These are phyloP conservation scores for Hypocrella siamensis DNA, from an alignment of 2,329 filamentous ascomycete genomes.

Conservation along the genomic window DNA sequence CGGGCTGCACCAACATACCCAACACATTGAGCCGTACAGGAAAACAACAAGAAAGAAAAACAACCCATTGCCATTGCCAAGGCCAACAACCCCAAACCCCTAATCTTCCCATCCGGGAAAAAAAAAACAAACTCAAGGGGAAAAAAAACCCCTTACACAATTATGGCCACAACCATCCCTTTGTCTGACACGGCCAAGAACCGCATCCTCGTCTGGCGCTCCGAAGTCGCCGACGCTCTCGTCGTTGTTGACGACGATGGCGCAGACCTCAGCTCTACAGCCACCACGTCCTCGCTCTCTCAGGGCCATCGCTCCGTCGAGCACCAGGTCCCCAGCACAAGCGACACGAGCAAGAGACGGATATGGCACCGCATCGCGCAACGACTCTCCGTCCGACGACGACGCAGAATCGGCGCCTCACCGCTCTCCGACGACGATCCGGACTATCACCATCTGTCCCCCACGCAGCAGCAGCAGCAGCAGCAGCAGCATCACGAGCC, in stretches of 20 bases:
- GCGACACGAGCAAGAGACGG: constrained; percentile 7
- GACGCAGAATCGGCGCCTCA: too few relatives aligned
- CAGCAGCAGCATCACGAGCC: too few relatives aligned
- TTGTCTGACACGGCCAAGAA: constrained; percentile 4
- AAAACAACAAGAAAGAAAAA: too few relatives aligned
- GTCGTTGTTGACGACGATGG: constrained; percentile 14
- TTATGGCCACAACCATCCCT: constrained; percentile 1
- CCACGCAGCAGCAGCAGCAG: too few relatives aligned
- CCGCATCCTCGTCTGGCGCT: constrained; percentile 33
- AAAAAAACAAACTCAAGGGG: not conserved
- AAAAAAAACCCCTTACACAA: not conserved
- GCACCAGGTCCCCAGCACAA: not conserved
- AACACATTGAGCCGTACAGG: too few relatives aligned
- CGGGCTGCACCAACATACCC: too few relatives aligned
- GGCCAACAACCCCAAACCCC: too few relatives aligned
- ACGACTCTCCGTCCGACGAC: constrained; percentile 8
- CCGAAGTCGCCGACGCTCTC: constrained; percentile 26
- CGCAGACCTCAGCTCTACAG: constrained; percentile 12
- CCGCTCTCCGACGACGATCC: too few relatives aligned
- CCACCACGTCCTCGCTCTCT: constrained; percentile 3
- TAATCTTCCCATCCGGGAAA: too few relatives aligned
- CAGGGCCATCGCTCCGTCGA: constrained; percentile 6
- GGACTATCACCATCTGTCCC: too few relatives aligned
- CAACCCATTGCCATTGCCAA: too few relatives aligned
- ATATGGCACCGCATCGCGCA: constrained; percentile 9